Evolutionary conservation across 2,329 filamentous ascomycete genomes (phyloP), one percentile per base, ranked within the genome.

Genomic region (Arachnopeziza araneosa): DNA sequence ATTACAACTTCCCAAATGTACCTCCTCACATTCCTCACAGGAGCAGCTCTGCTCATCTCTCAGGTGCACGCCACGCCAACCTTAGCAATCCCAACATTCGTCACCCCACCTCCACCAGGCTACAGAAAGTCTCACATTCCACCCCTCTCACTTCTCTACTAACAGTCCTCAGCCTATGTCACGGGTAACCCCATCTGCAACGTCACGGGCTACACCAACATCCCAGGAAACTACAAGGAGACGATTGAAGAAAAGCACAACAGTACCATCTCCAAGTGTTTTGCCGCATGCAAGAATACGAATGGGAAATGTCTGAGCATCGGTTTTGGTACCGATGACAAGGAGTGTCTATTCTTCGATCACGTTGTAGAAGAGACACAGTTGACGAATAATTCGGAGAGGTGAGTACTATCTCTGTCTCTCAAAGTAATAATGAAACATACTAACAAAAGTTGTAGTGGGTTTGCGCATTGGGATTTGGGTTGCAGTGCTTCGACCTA

Each of bases 311-410:
- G 64, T 50, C 2, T 53, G 23, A 63, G 59, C 24, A 59, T 63
- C 26, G 55, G 60, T 4, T 63, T 62, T 24, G 24, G 60, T 14
- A 23, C 26, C 14, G 24, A 54, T 8, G 64, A 64, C 49, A 59
- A 50, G 2, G 53, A 60, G 49, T 65, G 64, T 59, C 57, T 63
- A 54, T 64, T 63, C 26, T 65, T 61, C 49, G 53, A 65, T 54
- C 19, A 36, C 7, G 36, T 49, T 51, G 64, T 63, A 17, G 55
- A 66, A 57, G 55, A 60, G 9, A 65, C 60, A 3, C 59, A 63
- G 54, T 60, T 64, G 60, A n/a, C 36, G 2, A 30, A 23, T 12
- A 59, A 62, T 24, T 5, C 22, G 7, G 19, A 24, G 5, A 54
- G 50, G 26, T 30, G 9, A 30, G 9, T 5, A 30, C 26, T 9